Evolutionary conservation across 192 early-diverging fungal genomes (phyloP), one percentile per base, ranked within the genome.

Genomic region (Coemansia sp.): DNA sequence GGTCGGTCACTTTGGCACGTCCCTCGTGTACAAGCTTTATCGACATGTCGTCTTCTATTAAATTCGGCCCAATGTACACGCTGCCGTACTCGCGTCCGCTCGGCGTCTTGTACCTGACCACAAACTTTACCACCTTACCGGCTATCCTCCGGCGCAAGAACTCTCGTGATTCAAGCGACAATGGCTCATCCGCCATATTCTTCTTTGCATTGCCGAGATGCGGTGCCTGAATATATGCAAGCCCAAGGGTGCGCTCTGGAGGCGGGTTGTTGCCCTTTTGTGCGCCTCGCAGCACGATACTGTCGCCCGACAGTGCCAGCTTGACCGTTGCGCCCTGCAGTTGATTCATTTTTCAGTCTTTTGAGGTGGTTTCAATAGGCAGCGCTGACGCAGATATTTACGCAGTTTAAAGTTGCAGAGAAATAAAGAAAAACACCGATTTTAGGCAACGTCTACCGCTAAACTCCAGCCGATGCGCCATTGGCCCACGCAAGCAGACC

Each of bases 241-340:
- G 84, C 32, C 89, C 90, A 13, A 99, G 71, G n/a, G 89, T 82
- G 48, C 88, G 86, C 70, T 96, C 96, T 1, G 90, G 83, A 39
- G 95, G 93, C 23, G 95, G 94, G 20, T 90, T 91, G 58, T 86
- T 86, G 24, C 83, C 80, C 54, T 83, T 75, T 27, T 91, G 91
- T 51, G 85, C 89, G 39, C 93, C 93, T 43, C 91, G 87, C 22
- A 99, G 85, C 54, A 96, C 85, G 39, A 99, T 83, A 55, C 91
- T 91, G 85, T 98, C 94, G 55, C 94, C 95, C 10, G 93, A 95
- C 54, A 98, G 82, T 18, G 94, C 91, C 32, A 82, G 88, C 74
- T 98, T 98, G 66, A 95, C 91, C 6, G 87, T 74, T 58, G 91
- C 95, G 72, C 82, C 85, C 39, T 82, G 77, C 7, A 78, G 54